Evolutionary conservation across 352 stramenopile genomes (phyloP), one percentile per base, ranked within the genome.

Genomic region (Phytophthora colocasiae): DNA sequence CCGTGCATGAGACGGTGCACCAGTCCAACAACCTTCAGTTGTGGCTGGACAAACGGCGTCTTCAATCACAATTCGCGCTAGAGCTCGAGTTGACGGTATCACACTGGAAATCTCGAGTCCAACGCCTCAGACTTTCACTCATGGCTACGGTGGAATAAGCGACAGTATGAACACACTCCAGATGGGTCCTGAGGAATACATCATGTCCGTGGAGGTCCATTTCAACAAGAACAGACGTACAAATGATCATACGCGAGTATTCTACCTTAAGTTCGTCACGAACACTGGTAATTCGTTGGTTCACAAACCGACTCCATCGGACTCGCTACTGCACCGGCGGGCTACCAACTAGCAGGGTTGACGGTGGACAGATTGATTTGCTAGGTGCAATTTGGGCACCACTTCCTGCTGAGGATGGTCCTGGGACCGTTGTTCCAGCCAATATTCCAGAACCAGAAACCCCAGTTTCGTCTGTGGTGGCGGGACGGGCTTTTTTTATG

Each of bases 351-450:
- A 10, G 41, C 24, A 31, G 61, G 61, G 4, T 57, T 59, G 43
- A 56, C 24, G 56, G 46, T 12, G 56, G 46, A 34, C 45, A 64
- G 22, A 47, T 64, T 17, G 56, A 63, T 38, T n/a, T 50, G n/a
- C n/a, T 64, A 15, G 56, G 56, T 39, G 56, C 46, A 14, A 56
- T 64, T 50, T 64, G 46, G 56, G 52, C 56, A 14, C 8, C 36
- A 32, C 19, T 58, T 39, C 2, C 48, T 31, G 11, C 29, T n/a
- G 48, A 55, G 1, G 27, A 32, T 11, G 31, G 11, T 2, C 48
- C 48, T 22, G 48, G 6, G 19, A 55, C 48, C 29, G 48, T 55
- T 11, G 19, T n/a, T 44, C 48, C 48, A 15, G 48, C 48, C 7
- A 26, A 39, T 24, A 40, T 52, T 34, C 26, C 44, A 19, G 24